Evolutionary conservation across 1,139 yeast genomes (phyloP), one percentile per base, ranked within the genome.

Genomic region (Scheffersomyces segobiensis): DNA sequence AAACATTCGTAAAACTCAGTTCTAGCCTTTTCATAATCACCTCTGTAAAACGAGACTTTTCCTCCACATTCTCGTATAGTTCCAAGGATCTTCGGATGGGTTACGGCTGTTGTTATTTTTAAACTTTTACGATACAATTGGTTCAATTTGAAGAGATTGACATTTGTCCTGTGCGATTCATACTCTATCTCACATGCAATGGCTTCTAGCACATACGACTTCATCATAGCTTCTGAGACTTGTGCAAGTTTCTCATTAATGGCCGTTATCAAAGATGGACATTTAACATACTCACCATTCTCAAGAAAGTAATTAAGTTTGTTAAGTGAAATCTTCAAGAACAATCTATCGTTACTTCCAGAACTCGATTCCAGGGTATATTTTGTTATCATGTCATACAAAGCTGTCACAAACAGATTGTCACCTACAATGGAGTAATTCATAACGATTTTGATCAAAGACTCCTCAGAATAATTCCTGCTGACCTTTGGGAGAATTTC

Each of bases 61-160:
- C 92, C 96, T 0, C 93, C 92, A 65, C 92, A 87, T 68, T 90
- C 95, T 60, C 86, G 80, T 47, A 91, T 83, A 10, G 87, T 82
- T 0, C 95, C 97, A 67, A 87, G 77, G 49, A 88, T 86, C 54
- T 83, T 76, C 0, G 96, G 93, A 65, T 91, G 96, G 0, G 93
- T 89, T 7, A 89, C 87, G 0, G 91, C 91, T 0, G 89, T 79
- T 24, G 83, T 80, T 52, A 85, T 77, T 7, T 73, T 70, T 46
- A 79, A 65, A 19, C 90, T 81, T 62, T 80, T 77, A 55, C 76
- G 73, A 66, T 87, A 86, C 18, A 86, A 72, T 55, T 76, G 75
- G 62, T 77, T 79, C 58, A 87, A 75, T 61, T 76, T 74, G 14
- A 74, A 62, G 42, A 77, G 64, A 64, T 84, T 75, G 49, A 59